Base-by-base conservation (phyloP, 2,329 filamentous ascomycete genomes). In the Trichoderma sp. region DNA sequence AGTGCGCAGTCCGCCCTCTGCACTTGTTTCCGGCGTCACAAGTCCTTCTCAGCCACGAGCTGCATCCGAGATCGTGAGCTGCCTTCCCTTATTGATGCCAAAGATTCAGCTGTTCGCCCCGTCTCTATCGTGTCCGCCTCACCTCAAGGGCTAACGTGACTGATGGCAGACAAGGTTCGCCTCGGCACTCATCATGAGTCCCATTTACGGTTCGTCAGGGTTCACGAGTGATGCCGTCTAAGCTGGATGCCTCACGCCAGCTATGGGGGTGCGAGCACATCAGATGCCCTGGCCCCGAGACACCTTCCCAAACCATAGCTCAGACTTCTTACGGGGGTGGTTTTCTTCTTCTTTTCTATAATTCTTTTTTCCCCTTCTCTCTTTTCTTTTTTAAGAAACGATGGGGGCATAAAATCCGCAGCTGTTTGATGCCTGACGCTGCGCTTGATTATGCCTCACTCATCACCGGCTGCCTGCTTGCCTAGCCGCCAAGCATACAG, bases 31-130 rank as follows among this genome's bases (percentile, higher is more conserved):
- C 34, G 34, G 39, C 30, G 57, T 34, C 34, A 69, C 51, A 36
- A 39, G 34, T 26, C 24, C 61, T 66, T 61, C 62, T 53, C 28
- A 68, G 70, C 64, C 36, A 72, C 56, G 70, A 67, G 66, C 62
- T 43, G 61, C 56, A 39, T 30, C 70, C 63, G 70, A 68, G 56
- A 61, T 68, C 63, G 61, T 61, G 53, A 72, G 61, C 30, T 61
- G 70, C 56, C 47, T 67, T 71, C 24, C 26, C 30, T 39, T 53
- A 24, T 26, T 28, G 57, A 63, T 51, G 53, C 56, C 70, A 67
- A 43, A 72, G 63, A 65, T 43, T 65, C 61, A 71, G 60, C 70
- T 61, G 28, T 30, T 62, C 64, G 60, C 69, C 60, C 58, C 58
- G 58, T 64, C 47, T 7, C 51, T 26, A 57, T 64, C 69, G 47